Base-by-base conservation (phyloP, 2,329 filamentous ascomycete species). In the Exophiala lecanii-corni region DNA sequence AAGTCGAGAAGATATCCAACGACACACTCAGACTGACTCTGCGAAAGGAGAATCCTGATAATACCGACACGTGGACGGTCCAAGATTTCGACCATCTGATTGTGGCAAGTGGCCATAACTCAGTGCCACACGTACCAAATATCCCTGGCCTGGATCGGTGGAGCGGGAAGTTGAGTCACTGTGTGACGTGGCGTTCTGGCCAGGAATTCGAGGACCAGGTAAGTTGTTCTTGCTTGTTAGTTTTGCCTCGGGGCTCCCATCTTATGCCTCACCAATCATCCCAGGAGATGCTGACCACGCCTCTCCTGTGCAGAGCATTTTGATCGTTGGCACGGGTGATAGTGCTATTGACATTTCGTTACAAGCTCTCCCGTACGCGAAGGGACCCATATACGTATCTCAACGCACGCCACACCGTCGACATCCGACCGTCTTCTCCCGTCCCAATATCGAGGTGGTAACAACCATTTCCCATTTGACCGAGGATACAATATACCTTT, bases 271-370 rank as follows among this genome's bases (percentile, higher is more conserved):
- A n/a, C n/a, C n/a, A n/a, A n/a, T n/a, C n/a, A n/a, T n/a, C n/a
- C n/a, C n/a, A n/a, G n/a, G n/a, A n/a, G n/a, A n/a, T n/a, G n/a
- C 25, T n/a, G 34, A 5, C 15, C 13, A 21, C 9, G 15, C 18
- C 13, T 12, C 13, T 36, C 7, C 6, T 5, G 21, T 36, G 9
- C 21, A 36, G 34, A 10, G 16, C 12, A 36, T 36, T 36, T 19
- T 36, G 5, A n/a, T 36, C 5, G 34, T 36, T n/a, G 34, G 34
- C 9, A 18, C 34, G 5, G n/a, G 34, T n/a, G 34, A 36, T 18
- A 36, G 34, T 36, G 34, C 34, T 10, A 36, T 36, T n/a, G 34
- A 36, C n/a, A 19, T 36, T 15, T 18, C 13, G 4, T n/a, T 36
- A 5, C 34, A 36, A n/a, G 12, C 5, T 36, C 34, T 36, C 10